Base-by-base conservation (phyloP, 2,329 filamentous ascomycete genomes). In the Talaromyces verruculosus region DNA sequence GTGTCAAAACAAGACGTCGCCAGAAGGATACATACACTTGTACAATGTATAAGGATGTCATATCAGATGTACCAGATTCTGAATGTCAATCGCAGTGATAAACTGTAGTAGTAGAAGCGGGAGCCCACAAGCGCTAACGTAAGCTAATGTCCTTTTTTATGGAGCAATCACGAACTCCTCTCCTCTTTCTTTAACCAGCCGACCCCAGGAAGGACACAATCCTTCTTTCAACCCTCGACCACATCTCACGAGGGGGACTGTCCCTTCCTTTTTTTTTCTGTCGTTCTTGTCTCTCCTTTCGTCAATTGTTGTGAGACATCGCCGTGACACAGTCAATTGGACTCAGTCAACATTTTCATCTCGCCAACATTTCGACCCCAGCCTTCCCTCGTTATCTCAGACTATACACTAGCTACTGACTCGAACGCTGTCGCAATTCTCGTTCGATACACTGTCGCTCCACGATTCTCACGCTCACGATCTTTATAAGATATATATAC, bases 201-300 rank as follows among this genome's bases (percentile, higher is more conserved):
- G 22, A 2, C 49, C 49, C 28, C 19, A 17, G 10, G 30, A 39
- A 57, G 33, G 53, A 35, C 53, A 57, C 33, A 22, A 15, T 37
- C 33, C 53, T 15, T 39, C 53, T 37, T 57, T 25, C 33, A 39
- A 37, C 33, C 53, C 53, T 22, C 53, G 53, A 57, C 30, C 19
- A 57, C 30, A 57, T 37, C 41, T 57, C 33, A 33, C 47, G 53
- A 63, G 47, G 61, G 61, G 61, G 47, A 25, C 47, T 62, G 43
- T 33, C 22, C 30, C 43, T 45, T 61, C 30, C 30, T 30, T 33
- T 35, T 35, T 22, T 33, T 57, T n/a, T 58, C 47, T 39, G 33
- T 59, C 39, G 19, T 59, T 45, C 30, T 28, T 60, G 33, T 43
- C 41, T 60, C 25, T 43, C 43, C 13, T 61, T 57, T 22, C 5